Evolutionary conservation across 495 filamentous ascomycete genomes (phyloP), one percentile per base, ranked within the genome.

Genomic region (Penicillium canariense): DNA sequence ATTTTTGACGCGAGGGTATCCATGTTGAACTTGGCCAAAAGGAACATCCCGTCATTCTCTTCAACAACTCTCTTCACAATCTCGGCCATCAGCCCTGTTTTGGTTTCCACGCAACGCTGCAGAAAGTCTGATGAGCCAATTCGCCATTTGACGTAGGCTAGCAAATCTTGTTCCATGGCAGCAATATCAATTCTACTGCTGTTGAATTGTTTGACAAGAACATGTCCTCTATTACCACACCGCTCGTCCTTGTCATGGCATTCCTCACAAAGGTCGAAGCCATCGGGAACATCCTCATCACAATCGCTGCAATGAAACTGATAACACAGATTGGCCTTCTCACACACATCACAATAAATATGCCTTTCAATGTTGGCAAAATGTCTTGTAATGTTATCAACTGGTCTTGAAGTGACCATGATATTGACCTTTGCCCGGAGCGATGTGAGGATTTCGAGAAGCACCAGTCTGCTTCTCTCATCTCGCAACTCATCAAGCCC

Each of bases 401-500:
- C 22, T 1, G 47, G 47, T 34, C 47, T 18, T 23, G 47, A 50
- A 6, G 47, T 50, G 15, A 38, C 47, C 47, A 50, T 36, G 5
- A 50, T 8, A 28, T 50, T 50, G 23, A 50, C 23, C 12, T 38
- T 50, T 8, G 20, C 23, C 10, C 38, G 22, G 1, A 50, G 14
- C n/a, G 47, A 50, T 5, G 47, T 28, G 14, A 50, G 31, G 14
- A 32, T 50, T 22, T 50, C 47, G 1, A 50, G 4, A 11, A 50
- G 47, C 15, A 38, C 7, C 6, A 50, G 22, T n/a, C 47, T 50
- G 31, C 30, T 38, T 38, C 32, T 49, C 30, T 50, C 47, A 17
- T 51, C 49, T 32, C 23, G 17, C 3, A 56, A 20, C 11, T 57
- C 55, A 38, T 57, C 55, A 7, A 57, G 32, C 0, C 55, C 55